phyloP scores from a whole-genome alignment of 2,329 filamentous ascomycete species.

The Colletotrichum incanum region DNA sequence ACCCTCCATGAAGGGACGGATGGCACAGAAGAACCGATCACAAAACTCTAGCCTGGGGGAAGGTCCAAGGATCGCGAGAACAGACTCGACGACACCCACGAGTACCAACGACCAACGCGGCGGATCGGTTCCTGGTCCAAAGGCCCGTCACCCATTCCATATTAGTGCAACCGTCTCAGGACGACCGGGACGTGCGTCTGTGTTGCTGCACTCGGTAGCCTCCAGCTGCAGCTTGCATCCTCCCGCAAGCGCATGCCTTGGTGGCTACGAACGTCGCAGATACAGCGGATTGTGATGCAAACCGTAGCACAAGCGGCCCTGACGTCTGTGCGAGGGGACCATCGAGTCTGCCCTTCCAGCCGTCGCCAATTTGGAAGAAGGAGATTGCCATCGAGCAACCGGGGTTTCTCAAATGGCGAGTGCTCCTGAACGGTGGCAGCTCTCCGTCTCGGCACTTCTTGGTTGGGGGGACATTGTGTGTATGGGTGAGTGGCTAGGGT shows the following conservation, averaged over 20 bases:
- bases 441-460: slow-evolving; percentile 32
- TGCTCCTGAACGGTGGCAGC: slow-evolving; percentile 20
- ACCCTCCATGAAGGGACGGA: background rate
- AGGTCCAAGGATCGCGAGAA: slow-evolving; percentile 24
- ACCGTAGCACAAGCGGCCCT: slow-evolving; percentile 6
- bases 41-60: slow-evolving; percentile 3
- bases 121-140: slow-evolving; percentile 7
- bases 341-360: background rate
- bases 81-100: slow-evolving; percentile 21
- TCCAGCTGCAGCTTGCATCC: slow-evolving; percentile 17
- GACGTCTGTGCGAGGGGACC: background rate
- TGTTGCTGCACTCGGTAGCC: slow-evolving; percentile 16
- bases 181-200: slow-evolving; percentile 28
- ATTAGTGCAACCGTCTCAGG: slow-evolving; percentile 21
- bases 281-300: slow-evolving; percentile 22
- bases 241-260: slow-evolving; percentile 12
- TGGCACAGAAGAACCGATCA: slow-evolving; percentile 4
- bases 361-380: background rate
- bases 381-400: slow-evolving; percentile 23
- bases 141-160: slow-evolving; percentile 13
- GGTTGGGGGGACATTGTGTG: background rate
- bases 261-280: slow-evolving; percentile 18
- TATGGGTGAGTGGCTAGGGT: background rate
- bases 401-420: slow-evolving; percentile 10
- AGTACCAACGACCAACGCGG: slow-evolving; percentile 7